phyloP scores from a whole-genome alignment of 202 grass and related monocot species.

The Sporobolus alterniflorus region DNA sequence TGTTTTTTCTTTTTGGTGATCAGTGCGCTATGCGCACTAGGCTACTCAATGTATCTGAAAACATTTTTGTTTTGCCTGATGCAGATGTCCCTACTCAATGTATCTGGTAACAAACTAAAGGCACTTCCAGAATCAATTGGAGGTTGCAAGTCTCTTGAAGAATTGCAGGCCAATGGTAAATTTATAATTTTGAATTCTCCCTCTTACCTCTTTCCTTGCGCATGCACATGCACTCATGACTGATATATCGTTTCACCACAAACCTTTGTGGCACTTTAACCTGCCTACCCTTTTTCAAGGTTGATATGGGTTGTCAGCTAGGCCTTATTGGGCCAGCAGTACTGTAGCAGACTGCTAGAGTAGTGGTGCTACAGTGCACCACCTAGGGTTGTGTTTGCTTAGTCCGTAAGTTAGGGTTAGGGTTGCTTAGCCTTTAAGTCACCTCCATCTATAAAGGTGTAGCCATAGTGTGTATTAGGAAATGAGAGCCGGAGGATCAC shows the following conservation, averaged over 20 bases:
- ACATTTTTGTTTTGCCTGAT: constrained; percentile 35
- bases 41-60: background rate
- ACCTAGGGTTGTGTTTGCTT: no score
- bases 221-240: background rate
- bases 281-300: constrained; percentile 20
- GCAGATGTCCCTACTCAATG: constrained; percentile 84
- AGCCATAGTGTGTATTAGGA: no score
- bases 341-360: no score
- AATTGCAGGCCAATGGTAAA: constrained; percentile 91
- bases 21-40: background rate
- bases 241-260: background rate
- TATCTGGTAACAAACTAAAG: constrained; percentile 91
- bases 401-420: no score
- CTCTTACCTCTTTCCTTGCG: constrained; percentile 8
- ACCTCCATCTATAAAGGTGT: no score
- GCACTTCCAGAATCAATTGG: constrained; percentile 92
- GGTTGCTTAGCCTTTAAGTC: no score
- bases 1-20: constrained; percentile 6
- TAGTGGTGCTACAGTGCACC: no score
- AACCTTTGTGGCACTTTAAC: constrained; percentile 21
- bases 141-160: constrained; percentile 81
- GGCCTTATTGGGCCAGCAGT: no score
- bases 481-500: no score
- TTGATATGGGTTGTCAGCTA: no score
- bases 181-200: constrained; percentile 1